phyloP scores from a whole-genome alignment of 2,329 filamentous ascomycete genomes.

The Sordariomycetes sp. region DNA sequence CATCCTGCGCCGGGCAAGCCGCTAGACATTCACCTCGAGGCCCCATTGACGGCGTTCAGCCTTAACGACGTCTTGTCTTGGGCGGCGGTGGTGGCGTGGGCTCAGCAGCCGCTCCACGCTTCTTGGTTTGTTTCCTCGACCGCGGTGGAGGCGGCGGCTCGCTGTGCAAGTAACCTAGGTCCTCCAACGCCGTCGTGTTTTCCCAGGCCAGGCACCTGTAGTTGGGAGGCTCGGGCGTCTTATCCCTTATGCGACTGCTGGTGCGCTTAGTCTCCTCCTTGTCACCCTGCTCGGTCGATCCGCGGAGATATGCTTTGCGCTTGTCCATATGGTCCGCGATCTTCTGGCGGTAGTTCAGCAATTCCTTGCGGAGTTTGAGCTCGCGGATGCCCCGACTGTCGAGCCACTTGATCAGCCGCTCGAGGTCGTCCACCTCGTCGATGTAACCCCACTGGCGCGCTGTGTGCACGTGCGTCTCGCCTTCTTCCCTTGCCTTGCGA shows the following conservation, averaged over 20 bases:
- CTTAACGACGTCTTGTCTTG: conserved; percentile 13
- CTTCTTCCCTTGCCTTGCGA: conserved; percentile 80
- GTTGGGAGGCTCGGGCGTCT: conserved; percentile 33
- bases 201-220: conserved; percentile 45
- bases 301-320: conserved; percentile 58
- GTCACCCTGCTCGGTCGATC: conserved; percentile 22
- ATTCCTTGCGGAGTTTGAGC: conserved; percentile 77
- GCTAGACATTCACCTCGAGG: too few relatives aligned
- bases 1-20: too few relatives aligned
- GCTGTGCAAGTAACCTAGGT: conserved; percentile 48
- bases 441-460: conserved; percentile 88
- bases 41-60: too few relatives aligned
- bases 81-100: conserved; percentile 14
- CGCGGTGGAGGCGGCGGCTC: conserved; percentile 38
- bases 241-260: conserved; percentile 35
- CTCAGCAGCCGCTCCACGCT: conserved; percentile 34
- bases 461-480: conserved; percentile 64
- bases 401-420: conserved; percentile 77
- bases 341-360: conserved; percentile 64
- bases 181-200: conserved; percentile 48
- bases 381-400: conserved; percentile 83
- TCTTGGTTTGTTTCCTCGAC: conserved; percentile 40
- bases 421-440: conserved; percentile 68
- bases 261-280: conserved; percentile 31
- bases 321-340: conserved; percentile 75